Evolutionary conservation across 257 asterid species (phyloP), one percentile per base, ranked within the genome.

Genomic region (Thymus mandschuricus): DNA sequence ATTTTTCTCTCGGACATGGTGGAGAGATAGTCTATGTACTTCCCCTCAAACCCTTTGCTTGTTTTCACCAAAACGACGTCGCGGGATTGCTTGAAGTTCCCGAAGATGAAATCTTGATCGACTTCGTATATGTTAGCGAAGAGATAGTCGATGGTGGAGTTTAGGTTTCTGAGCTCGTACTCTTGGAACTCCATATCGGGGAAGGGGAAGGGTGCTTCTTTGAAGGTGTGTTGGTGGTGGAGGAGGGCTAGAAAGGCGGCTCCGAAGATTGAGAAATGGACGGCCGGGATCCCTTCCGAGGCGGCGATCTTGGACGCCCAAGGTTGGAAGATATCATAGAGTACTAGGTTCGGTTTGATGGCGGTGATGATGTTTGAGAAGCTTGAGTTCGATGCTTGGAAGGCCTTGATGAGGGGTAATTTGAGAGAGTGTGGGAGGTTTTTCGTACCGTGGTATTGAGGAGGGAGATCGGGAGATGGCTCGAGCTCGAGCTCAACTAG

Each of bases 381-480:
- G 67, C 57, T 55, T 41, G 80, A 50, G 5, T 65, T 55, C 10
- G 85, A 66, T 5, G 35, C 45, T 10, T 68, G 75, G 50, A 83
- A 72, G 55, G 75, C 58, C 10, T 71, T 64, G 15, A 72, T 35
- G 43, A 83, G 80, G 21, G 73, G 45, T 30, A 52, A 10, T 0
- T 43, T 38, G 12, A 75, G 83, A 4, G 71, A 5, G 9, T 78
- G 43, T 1, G 85, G 83, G 41, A 80, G 63, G 21, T 78, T 80
- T 61, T 75, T 83, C 35, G 87, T 80, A 2, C 83, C 75, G 80
- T 80, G 87, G 34, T 64, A 66, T 27, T 72, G 81, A 30, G 85
- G 70, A 6, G 83, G 85, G 34, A 80, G 83, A n/a, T 72, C 78
- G 9, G 67, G 72, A 28, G 34, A 44, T 12, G 81, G 41, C n/a